Evolutionary conservation across 2,329 filamentous ascomycete species (phyloP), one percentile per base, ranked within the genome.

Genomic region (Rhinocladiella similis): DNA sequence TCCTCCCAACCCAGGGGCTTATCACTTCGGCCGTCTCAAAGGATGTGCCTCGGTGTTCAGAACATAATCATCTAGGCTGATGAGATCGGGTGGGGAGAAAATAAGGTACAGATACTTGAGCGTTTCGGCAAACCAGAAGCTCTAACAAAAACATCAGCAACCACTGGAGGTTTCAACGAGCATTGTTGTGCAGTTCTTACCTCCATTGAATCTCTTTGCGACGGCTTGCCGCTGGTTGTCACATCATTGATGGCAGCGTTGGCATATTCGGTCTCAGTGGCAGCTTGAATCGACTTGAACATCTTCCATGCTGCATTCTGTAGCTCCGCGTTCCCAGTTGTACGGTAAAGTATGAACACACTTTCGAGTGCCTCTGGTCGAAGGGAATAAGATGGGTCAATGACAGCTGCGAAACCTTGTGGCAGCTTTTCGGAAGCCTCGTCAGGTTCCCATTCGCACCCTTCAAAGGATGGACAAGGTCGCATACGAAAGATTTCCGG

Each of bases 311-410:
- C 92, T 63, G 88, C 87, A 25, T 95, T 90, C 69, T 88, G 87
- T 80, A 90, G 91, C 3, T 73, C 72, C 1, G 80, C 73, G 62
- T 94, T 88, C 47, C 90, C 91, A 0, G 90, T 95, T 72, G 95
- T 90, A 68, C 91, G 89, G 75, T 95, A 94, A 78, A 95, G 87
- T 74, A 92, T 89, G 81, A 91, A 95, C 13, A 95, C 85, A 0
- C 87, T 91, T 67, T 96, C 91, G 65, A 96, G 91, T 1, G 89
- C 90, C 76, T 96, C 91, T 18, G 90, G 90, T 19, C 88, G 89
- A 61, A 66, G 47, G 16, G 54, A 50, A 45, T 60, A 66, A 4
- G 50, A 50, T 52, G 47, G 59, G 48, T 63, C 55, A 4, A 56
- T 39, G 22, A 61, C 56, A 9, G 38, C 43, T 7, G 56, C 50